These are phyloP conservation scores for Candida ipomoeae DNA, from an alignment of 805 yeast species.

Conservation along the genomic window DNA sequence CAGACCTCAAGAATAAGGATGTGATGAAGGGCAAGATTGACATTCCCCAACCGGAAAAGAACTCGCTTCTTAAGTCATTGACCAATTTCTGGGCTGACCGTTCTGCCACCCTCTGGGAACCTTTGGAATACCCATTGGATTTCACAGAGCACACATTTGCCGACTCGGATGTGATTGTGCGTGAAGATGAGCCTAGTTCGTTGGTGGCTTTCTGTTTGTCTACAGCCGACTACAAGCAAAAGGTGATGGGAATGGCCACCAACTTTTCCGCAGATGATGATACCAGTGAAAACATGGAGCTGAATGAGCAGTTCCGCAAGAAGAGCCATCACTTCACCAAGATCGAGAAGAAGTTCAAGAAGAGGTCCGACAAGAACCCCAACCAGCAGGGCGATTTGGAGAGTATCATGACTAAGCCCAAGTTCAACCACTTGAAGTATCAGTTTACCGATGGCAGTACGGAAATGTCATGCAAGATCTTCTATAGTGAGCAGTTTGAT, in stretches of 20 bases:
- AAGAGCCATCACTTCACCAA: slow-evolving; percentile 36
- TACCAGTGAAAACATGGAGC: slow-evolving; percentile 21
- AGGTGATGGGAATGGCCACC: slow-evolving; percentile 41
- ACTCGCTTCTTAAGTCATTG: slow-evolving; percentile 75
- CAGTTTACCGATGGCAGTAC: slow-evolving; percentile 87
- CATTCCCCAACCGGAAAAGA: slow-evolving; percentile 54
- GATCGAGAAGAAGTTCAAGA: slow-evolving; percentile 40
- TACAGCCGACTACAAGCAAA: slow-evolving; percentile 73
- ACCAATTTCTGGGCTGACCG: slow-evolving; percentile 97
- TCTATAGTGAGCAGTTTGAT: slow-evolving; percentile 94
- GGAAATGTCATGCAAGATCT: slow-evolving; percentile 83
- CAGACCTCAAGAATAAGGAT: slow-evolving; percentile 1
- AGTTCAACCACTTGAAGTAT: slow-evolving; percentile 86
- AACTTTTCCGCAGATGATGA: slow-evolving; percentile 10
- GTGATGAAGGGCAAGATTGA: slow-evolving; percentile 17
- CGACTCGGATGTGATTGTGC: slow-evolving; percentile 86
- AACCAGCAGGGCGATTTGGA: slow-evolving; percentile 44
- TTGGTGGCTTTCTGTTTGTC: slow-evolving; percentile 89
- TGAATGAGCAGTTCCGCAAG: slow-evolving; percentile 28
- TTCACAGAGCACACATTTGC: slow-evolving; percentile 87
- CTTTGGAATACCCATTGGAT: slow-evolving; percentile 75
- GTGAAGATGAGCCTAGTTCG: slow-evolving; percentile 97
- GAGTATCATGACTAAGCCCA: slow-evolving; percentile 67
- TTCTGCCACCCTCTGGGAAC: slow-evolving; percentile 93
- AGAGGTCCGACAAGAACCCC: slow-evolving; percentile 23